Evolutionary conservation across 179 eudicot genomes (phyloP).

Genomic region (Spergularia azorica): DNA sequence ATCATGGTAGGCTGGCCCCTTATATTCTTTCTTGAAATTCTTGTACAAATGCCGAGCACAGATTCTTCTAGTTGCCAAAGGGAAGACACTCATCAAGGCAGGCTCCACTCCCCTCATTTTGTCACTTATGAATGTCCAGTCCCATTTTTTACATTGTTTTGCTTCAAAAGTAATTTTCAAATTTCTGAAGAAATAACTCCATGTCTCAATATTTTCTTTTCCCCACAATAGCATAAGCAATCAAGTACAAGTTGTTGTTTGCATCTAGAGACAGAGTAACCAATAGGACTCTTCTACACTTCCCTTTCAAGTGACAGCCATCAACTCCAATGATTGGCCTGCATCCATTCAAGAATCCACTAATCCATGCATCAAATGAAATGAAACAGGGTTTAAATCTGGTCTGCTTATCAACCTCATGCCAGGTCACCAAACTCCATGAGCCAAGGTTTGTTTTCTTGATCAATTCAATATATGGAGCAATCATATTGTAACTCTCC

Average conservation of each 20-base stretch:
- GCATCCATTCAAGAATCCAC: background rate
- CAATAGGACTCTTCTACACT: background rate
- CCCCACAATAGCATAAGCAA: background rate
- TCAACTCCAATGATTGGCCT: background rate
- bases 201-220: background rate
- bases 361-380: background rate
- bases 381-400: background rate
- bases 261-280: background rate
- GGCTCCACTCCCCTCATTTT: background rate
- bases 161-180: background rate
- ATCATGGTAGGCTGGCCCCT: background rate
- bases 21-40: background rate
- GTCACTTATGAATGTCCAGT: background rate
- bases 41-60: background rate
- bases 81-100: background rate
- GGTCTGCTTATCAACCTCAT: background rate
- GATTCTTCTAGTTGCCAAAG: background rate
- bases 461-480: background rate
- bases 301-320: background rate
- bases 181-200: background rate
- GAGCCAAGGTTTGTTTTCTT: background rate
- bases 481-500: background rate
- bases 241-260: background rate
- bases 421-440: background rate
- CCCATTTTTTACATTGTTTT: background rate